Base-by-base conservation (phyloP, 257 asterid genomes). In the Solanum appendiculatum region DNA sequence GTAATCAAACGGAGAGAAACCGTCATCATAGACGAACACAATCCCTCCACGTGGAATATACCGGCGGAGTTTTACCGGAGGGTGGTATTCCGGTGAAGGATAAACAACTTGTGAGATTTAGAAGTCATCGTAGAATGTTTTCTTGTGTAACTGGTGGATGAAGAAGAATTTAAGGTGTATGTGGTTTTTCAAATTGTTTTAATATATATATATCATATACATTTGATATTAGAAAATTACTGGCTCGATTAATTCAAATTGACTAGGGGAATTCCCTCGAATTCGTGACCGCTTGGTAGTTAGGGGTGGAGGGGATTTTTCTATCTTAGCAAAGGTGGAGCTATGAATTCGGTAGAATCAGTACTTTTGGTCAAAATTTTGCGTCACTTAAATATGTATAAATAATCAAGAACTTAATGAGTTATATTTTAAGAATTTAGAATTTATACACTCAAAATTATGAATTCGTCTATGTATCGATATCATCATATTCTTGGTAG, bases 121-220 rank as follows among this genome's bases (percentile, higher is more conserved):
- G 92, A 84, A 92, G 94, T 89, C 94, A 92, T 56, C 85, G 85
- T 18, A 91, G 88, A 75, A 86, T 93, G 92, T 90, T 93, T 86
- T 90, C 96, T 63, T 93, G 96, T 90, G 88, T 93, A 48, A 89
- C 91, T 69, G 94, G 93, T 88, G 78, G 77, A 87, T 80, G 74
- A 48, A 25, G 66, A 82, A 88, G 39, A 74, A 27, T 68, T 29
- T 84, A 86, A 70, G 20, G 42, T 29, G 70, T 27, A 48, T 69
- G n/a, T 78, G 48, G 29, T 23, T 20, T 20, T 34, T 34, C 25
- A 4, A 10, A 20, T 46, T 15, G 4, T 14, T 3, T 14, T 11
- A 23, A 3, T 58, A 21, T 56, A 25, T 39, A 21, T 48, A 27
- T 13, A 4, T 82, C n/a, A 2, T 31, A 13, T 13, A 9, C 7